Percentiles rank a stretch among this genome's conserved stretches.
Evolutionary conservation across 1,139 yeast species (phyloP).

Genomic region (Protomyces gravidus): DNA sequence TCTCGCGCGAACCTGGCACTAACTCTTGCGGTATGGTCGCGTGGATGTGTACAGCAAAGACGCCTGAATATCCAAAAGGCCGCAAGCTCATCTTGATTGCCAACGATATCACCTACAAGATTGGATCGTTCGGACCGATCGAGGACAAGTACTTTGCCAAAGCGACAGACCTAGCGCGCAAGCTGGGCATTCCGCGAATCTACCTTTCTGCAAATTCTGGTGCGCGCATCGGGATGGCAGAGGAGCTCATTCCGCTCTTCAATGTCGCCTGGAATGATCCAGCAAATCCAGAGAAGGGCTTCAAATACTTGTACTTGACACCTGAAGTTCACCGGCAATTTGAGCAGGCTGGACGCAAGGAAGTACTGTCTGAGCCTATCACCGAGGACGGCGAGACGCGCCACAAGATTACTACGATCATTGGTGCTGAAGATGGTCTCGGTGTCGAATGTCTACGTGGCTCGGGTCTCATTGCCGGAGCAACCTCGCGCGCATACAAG

Average conservation of each 20-base stretch:
- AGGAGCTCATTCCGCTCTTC: conserved; percentile 82
- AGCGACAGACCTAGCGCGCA: conserved; percentile 87
- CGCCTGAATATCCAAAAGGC: conserved; percentile 96
- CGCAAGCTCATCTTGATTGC: conserved; percentile 90
- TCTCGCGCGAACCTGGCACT: conserved; percentile 92
- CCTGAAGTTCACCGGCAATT: conserved; percentile 61
- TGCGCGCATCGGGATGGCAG: conserved; percentile 97
- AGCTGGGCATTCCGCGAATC: conserved; percentile 86
- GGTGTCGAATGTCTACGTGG: conserved; percentile 99
- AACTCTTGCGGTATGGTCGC: conserved; percentile 97
- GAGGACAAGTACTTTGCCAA: conserved; percentile 88
- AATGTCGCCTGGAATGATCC: conserved; percentile 90
- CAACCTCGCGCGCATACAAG: conserved; percentile 93
- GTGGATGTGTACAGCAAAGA: conserved; percentile 81
- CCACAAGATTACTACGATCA: conserved; percentile 71
- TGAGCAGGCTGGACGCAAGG: conserved; percentile 54
- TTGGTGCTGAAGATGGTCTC: conserved; percentile 92
- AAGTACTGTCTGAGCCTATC: conserved; percentile 69
- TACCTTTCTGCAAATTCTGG: conserved; percentile 97
- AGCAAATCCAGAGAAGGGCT: conserved; percentile 73
- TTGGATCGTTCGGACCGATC: conserved; percentile 98
- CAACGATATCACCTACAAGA: conserved; percentile 93
- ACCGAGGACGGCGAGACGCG: conserved; percentile 85
- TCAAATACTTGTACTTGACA: conserved; percentile 77
- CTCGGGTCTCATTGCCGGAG: conserved; percentile 97